These are phyloP conservation scores for Stentor roeselii DNA, from an alignment of 73 alveolate genomes.

Conservation along the genomic window DNA sequence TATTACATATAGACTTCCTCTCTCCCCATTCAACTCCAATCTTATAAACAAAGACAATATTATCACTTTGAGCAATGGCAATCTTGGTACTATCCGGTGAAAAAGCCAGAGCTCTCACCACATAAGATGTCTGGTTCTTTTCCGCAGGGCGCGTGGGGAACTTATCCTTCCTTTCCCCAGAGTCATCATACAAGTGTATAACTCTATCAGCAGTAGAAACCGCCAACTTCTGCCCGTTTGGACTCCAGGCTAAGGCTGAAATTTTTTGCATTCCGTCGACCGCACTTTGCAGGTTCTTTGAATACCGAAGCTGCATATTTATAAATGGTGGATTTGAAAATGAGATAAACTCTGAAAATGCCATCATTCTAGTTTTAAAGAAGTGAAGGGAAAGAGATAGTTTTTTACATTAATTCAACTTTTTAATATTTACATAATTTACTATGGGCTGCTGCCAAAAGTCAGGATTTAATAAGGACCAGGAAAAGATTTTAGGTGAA, in stretches of 20 bases:
- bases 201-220: slow-evolving; percentile 99
- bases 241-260: slow-evolving; percentile 98
- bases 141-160: slow-evolving; percentile 91
- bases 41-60: slow-evolving; percentile 97
- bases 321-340: slow-evolving; percentile 27
- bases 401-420: too few species aligned
- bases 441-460: too few species aligned
- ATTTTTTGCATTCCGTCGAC: slow-evolving; percentile 97
- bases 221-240: slow-evolving; percentile 96
- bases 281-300: slow-evolving; percentile 94
- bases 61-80: slow-evolving; percentile 99
- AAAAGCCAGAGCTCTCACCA: slow-evolving; percentile 96
- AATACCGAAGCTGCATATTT: slow-evolving; percentile 61
- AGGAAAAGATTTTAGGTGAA: too few species aligned
- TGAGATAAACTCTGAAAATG: too few species aligned
- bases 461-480: too few species aligned
- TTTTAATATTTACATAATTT: too few species aligned
- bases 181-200: slow-evolving; percentile 95
- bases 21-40: slow-evolving; percentile 99
- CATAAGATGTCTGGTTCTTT: slow-evolving; percentile 87
- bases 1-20: slow-evolving; percentile 98
- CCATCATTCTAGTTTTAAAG: too few species aligned
- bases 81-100: slow-evolving; percentile 97
- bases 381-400: too few species aligned
- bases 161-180: slow-evolving; percentile 93